Evolutionary conservation across 2,329 filamentous ascomycete species (phyloP).

Genomic region (Zasmidium angulare): DNA sequence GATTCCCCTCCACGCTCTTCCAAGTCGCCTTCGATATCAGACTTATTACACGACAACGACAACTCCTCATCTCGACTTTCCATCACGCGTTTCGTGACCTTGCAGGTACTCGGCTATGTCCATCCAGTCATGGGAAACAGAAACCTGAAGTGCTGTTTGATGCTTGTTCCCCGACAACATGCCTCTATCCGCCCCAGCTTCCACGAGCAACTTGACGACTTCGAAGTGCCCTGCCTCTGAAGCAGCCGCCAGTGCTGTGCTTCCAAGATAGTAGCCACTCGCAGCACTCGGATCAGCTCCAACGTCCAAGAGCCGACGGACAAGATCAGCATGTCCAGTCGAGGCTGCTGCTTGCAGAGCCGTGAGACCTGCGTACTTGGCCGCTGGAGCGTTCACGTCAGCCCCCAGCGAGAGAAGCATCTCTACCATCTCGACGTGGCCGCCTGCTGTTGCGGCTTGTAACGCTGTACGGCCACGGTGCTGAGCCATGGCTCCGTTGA

Average conservation of each 20-base stretch:
- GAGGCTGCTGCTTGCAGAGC: slow-evolving; percentile 23
- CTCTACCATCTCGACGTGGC: slow-evolving; percentile 17
- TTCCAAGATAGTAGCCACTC: slow-evolving; percentile 15
- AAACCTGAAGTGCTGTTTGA: slow-evolving; percentile 10
- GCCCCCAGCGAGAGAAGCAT: slow-evolving; percentile 15
- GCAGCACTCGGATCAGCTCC: slow-evolving; percentile 24
- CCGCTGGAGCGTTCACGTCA: slow-evolving; percentile 14
- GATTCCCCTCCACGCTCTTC: no score
- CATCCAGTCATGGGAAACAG: slow-evolving; percentile 6
- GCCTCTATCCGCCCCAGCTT: slow-evolving; percentile 12
- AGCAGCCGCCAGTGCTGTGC: slow-evolving; percentile 22
- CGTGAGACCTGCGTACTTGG: slow-evolving; percentile 22
- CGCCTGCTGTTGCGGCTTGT: slow-evolving; percentile 18
- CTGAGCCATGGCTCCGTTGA: slow-evolving; percentile 13
- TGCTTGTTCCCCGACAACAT: slow-evolving; percentile 15
- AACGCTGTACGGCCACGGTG: slow-evolving; percentile 19
- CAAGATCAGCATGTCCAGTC: slow-evolving; percentile 11
- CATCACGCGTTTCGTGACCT: neutral
- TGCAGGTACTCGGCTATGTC: slow-evolving; percentile 7
- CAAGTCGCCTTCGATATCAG: no score
- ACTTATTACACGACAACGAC: no score
- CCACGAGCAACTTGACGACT: slow-evolving; percentile 15
- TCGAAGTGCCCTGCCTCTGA: slow-evolving; percentile 21
- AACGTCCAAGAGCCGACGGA: slow-evolving; percentile 13
- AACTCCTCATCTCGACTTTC: no score